Percentiles rank a stretch among this genome's conserved stretches.
phyloP scores from a whole-genome alignment of 768 basidiomycete species.

The Crassisporium funariophilum region DNA sequence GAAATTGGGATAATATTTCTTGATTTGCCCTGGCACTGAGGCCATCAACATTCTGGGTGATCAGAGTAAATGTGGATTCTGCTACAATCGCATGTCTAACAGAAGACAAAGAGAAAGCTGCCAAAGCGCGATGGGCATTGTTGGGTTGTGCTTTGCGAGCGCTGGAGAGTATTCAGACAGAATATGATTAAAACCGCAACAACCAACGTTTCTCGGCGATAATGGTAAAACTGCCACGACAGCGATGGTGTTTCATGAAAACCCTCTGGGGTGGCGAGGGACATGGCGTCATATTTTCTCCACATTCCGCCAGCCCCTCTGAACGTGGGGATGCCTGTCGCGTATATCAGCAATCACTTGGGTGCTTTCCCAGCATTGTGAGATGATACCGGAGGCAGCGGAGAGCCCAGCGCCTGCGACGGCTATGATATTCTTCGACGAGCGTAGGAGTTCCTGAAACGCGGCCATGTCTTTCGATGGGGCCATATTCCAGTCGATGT shows the following conservation, averaged over 20 bases:
- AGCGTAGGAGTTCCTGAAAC: slow-evolving; percentile 31
- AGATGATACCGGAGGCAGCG: slow-evolving; percentile 54
- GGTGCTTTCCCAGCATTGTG: slow-evolving; percentile 14
- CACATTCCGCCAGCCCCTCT: slow-evolving; percentile 54
- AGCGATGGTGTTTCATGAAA: slow-evolving; percentile 50
- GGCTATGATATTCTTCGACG: slow-evolving; percentile 37
- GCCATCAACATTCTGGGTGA: slow-evolving; percentile 69
- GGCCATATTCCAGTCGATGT: slow-evolving; percentile 15
- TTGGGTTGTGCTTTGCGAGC: slow-evolving; percentile 53
- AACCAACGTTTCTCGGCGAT: slow-evolving; percentile 54
- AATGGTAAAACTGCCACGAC: slow-evolving; percentile 70
- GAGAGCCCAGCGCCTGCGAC: slow-evolving; percentile 64
- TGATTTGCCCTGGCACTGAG: slow-evolving; percentile 44
- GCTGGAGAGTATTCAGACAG: slow-evolving; percentile 33
- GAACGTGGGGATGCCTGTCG: slow-evolving; percentile 49
- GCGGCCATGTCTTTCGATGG: slow-evolving; percentile 30
- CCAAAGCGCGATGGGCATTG: slow-evolving; percentile 55
- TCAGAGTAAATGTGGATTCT: slow-evolving; percentile 45
- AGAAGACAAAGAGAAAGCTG: slow-evolving; percentile 43
- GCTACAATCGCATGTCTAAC: slow-evolving; percentile 42
- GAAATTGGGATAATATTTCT: slow-evolving; percentile 20
- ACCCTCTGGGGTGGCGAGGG: slow-evolving; percentile 54
- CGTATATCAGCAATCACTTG: not conserved
- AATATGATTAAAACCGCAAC: slow-evolving; percentile 1
- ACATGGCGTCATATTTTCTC: slow-evolving; percentile 50